Evolutionary conservation across 2,329 filamentous ascomycete genomes (phyloP).

Genomic region (Trematosphaeria pertusa): DNA sequence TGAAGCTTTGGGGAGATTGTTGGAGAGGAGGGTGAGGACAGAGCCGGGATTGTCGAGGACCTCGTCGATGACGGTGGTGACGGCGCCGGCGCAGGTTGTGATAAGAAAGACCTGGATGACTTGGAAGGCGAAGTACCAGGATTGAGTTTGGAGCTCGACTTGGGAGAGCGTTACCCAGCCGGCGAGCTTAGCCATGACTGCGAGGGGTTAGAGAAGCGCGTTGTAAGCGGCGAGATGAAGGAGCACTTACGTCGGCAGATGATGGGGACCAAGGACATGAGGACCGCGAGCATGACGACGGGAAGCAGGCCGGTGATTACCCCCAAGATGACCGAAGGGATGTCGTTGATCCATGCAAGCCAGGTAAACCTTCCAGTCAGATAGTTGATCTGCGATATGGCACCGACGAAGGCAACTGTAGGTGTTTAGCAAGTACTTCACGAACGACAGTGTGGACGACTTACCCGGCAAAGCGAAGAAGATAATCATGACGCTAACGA

Average conservation of each 20-base stretch:
- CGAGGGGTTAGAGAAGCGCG: slow-evolving; percentile 16
- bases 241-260: slow-evolving; percentile 42
- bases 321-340: slow-evolving; percentile 51
- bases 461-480: slow-evolving; percentile 54
- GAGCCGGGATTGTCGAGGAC: slow-evolving; percentile 68
- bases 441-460: not conserved
- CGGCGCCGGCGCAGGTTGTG: slow-evolving; percentile 80
- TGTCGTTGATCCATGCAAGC: slow-evolving; percentile 52
- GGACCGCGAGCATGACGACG: slow-evolving; percentile 49
- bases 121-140: slow-evolving; percentile 90
- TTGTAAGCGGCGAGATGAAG: not conserved
- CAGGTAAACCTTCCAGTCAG: slow-evolving; percentile 47
- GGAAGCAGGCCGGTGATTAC: slow-evolving; percentile 56
- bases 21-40: slow-evolving; percentile 70
- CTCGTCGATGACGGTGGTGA: slow-evolving; percentile 62
- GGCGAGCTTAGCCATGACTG: slow-evolving; percentile 46
- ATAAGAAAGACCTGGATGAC: slow-evolving; percentile 95
- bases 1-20: slow-evolving; percentile 80
- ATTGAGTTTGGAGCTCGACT: slow-evolving; percentile 78
- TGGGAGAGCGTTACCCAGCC: slow-evolving; percentile 51
- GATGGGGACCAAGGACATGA: slow-evolving; percentile 55
- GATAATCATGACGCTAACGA: slow-evolving; percentile 52
- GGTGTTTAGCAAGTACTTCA: slow-evolving; percentile 17
- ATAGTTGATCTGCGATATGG: slow-evolving; percentile 54
- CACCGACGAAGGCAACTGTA: slow-evolving; percentile 51